These are phyloP conservation scores for Trypanosoma theileri DNA, from an alignment of 208 protist genomes.

Conservation along the genomic window DNA sequence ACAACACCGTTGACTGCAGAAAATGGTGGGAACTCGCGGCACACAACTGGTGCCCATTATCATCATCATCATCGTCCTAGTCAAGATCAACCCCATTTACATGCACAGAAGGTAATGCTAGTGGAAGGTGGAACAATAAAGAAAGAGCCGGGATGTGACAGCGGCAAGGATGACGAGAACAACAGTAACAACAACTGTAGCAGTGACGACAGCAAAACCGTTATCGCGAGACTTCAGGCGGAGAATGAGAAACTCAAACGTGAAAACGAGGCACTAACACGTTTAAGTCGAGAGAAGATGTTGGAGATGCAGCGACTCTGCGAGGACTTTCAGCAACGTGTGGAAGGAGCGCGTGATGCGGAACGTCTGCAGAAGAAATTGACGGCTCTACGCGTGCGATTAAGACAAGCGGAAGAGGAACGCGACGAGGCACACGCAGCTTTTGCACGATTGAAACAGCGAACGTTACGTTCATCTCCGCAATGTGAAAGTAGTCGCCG, in stretches of 20 bases:
- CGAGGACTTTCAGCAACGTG: constrained; percentile 62
- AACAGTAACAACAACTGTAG: neutral
- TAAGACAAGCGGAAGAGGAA: constrained; percentile 45
- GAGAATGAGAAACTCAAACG: constrained; percentile 63
- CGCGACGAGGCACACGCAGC: constrained; percentile 34
- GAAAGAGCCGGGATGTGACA: too few relatives aligned
- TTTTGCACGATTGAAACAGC: constrained; percentile 25
- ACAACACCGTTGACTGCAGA: neutral
- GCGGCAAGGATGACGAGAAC: too few relatives aligned
- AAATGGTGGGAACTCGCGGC: too few relatives aligned
- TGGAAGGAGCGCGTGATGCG: constrained; percentile 40
- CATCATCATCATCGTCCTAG: too few relatives aligned
- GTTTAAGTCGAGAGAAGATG: constrained; percentile 81
- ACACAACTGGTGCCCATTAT: too few relatives aligned
- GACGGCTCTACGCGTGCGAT: constrained; percentile 38
- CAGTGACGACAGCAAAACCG: constrained; percentile 1
- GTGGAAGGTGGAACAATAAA: too few relatives aligned
- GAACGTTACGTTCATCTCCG: neutral
- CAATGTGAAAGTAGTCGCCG: constrained; percentile 19
- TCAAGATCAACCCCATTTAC: too few relatives aligned
- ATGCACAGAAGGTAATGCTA: too few relatives aligned
- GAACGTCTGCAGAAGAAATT: constrained; percentile 52
- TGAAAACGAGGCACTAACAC: constrained; percentile 63
- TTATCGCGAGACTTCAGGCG: constrained; percentile 24
- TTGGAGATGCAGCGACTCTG: constrained; percentile 82